phyloP scores from a whole-genome alignment of 148 eudicot genomes.

The Silene conica region DNA sequence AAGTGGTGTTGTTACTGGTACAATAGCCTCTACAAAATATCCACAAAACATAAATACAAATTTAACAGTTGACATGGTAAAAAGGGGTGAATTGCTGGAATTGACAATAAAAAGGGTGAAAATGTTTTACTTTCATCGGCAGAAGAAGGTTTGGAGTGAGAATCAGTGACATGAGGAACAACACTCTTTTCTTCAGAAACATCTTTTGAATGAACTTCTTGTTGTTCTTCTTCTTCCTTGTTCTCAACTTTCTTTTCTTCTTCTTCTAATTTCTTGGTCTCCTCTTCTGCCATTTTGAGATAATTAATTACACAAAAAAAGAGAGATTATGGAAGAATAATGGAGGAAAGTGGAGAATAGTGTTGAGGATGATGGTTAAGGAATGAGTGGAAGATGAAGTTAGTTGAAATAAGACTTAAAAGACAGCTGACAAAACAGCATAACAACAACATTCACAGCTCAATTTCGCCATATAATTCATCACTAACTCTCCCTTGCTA shows the following conservation, averaged over 20 bases:
- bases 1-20: conserved; percentile 23
- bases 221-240: conserved; percentile 4
- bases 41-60: background rate
- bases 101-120: too few species aligned
- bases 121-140: conserved; percentile 21
- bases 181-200: conserved; percentile 24
- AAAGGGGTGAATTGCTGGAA: too few species aligned
- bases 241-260: background rate
- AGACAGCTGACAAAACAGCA: conserved; percentile 22
- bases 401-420: conserved; percentile 19
- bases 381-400: conserved; percentile 13
- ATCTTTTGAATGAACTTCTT: conserved; percentile 18
- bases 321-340: too few species aligned
- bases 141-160: conserved; percentile 15
- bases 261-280: conserved; percentile 23
- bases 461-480: conserved; percentile 1
- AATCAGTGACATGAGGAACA: conserved; percentile 18
- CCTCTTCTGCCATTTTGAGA: conserved; percentile 27
- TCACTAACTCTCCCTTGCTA: too few species aligned
- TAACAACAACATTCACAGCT: conserved; percentile 24
- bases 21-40: conserved; percentile 31
- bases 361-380: conserved; percentile 4
- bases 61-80: too few species aligned
- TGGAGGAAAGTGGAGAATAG: too few species aligned
- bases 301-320: too few species aligned